A percentile compares a stretch with the other conserved stretches of the same genome.
Conservation (phyloP, 169 alveolate species). For the Babesia sp. region DNA sequence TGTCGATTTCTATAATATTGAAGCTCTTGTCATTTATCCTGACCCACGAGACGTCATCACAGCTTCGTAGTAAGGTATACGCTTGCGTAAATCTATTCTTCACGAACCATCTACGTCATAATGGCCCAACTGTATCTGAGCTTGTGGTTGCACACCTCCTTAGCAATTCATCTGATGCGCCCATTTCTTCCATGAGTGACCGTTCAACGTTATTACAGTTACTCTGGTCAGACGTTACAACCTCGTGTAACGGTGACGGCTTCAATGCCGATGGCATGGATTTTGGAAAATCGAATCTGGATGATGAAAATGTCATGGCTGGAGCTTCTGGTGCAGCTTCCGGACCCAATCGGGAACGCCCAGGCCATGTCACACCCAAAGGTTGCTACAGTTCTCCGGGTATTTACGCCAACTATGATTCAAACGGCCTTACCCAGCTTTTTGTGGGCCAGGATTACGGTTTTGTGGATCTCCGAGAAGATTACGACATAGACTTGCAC, state of each 20-base stretch:
- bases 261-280: not conserved
- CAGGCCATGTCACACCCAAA: not conserved
- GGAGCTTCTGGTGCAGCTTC: not conserved
- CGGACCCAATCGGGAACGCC: not conserved
- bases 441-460: conserved; percentile 26
- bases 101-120: not conserved
- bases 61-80: conserved; percentile 42
- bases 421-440: conserved; percentile 1
- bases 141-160: conserved; percentile 44
- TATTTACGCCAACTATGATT: not conserved
- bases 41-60: conserved; percentile 22
- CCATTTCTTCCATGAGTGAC: not conserved
- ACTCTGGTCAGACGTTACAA: conserved; percentile 26
- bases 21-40: conserved; percentile 26
- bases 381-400: not conserved
- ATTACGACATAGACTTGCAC: not conserved
- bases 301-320: not conserved
- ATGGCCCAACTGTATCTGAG: conserved; percentile 25
- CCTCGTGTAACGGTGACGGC: not conserved
- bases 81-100: conserved; percentile 45
- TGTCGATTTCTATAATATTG: conserved; percentile 26
- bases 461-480: not conserved
- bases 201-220: conserved; percentile 17
- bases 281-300: not conserved
- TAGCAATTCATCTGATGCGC: conserved; percentile 8